Base-by-base conservation (phyloP, 805 yeast genomes). In the Ogataea saltuana region DNA sequence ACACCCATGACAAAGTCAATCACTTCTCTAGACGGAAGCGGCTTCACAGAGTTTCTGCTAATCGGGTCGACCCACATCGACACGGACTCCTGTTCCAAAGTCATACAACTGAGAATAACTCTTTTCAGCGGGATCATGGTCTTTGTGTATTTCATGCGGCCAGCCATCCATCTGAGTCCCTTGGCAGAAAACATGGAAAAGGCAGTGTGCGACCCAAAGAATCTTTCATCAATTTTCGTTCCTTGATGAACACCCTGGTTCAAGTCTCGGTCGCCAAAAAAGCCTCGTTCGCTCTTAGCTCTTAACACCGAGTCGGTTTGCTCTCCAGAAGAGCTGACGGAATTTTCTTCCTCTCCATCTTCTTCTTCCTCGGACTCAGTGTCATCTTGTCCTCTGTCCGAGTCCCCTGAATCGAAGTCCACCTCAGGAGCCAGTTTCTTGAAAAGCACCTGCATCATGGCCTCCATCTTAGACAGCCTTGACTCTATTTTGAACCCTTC, bases 141-240 rank as follows among this genome's bases (percentile, higher is more conserved):
- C 3, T 42, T 36, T 1, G 48, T 42, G 29, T 56, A 33, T 19
- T 54, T 44, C 17, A 62, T 21, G 13, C 46, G 45, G 10, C 42
- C 42, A 9, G 57, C 54, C 8, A 75, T 48, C 76, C 78, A 71
- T 29, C 55, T 52, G 6, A 74, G 27, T 9, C 80, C 79, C 28
- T 53, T 46, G 3, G 60, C 51, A 5, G 75, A 67, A 34, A 74
- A 63, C n/a, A 74, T 46, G 1, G 76, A 69, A 39, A 73, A 58
- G 1, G 68, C 54, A 1, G 64, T 51, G 39, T 67, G 67, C 5
- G 56, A 43, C 9, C 54, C 59, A 39, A 55, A 49, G 40, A 50
- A 63, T 4, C 51, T 38, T 15, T 48, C 38, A 16, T 34, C 38
- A 3, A 34, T 15, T 10, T 34, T 23, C 22, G 29, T 34, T 15